Evolutionary conservation across 371 early-diverging fungal species (phyloP), one percentile per base, ranked within the genome.

Genomic region (Conidiobolus incongruus): DNA sequence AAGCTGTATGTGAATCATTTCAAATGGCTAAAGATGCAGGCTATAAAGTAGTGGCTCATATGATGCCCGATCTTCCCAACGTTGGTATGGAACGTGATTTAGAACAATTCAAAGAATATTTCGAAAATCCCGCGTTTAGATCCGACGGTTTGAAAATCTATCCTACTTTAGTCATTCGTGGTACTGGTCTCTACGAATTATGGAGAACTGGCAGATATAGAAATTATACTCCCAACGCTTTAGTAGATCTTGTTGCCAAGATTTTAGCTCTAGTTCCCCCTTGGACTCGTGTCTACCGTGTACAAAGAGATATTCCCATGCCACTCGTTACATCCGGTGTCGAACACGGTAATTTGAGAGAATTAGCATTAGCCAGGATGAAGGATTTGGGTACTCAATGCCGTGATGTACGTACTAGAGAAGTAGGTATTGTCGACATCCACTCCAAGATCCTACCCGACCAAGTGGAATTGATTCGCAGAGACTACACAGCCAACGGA

Each of bases 61-160:
- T 99, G 99, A 99, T 99, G 99, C 99, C 99, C 12, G 99, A 99
- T 67, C 68, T 99, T 38, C 99, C 99, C 0, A 99, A 99, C 58
- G 99, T 99, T 4, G 98, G 97, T 19, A 95, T 92, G 87, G 94
- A 96, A 60, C 80, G 99, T 44, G 99, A 99, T 53, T 66, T 97
- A 42, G 97, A 93, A 44, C 99, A 99, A 53, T 98, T 99, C 61
- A 83, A 86, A 46, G 97, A 99, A 63, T 99, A 87, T 57, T 99
- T 99, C 72, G 95, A 96, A 53, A 99, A 96, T 59, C 99, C 99
- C 19, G 83, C 79, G 15, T 99, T 94, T 66, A 75, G 99, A 39
- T 81, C 96, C 6, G 99, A 99, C 55, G 99, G 99, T 13, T 62
- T 99, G 10, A 99, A 99, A 61, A 79, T 99, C 20, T 99, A 99